Evolutionary conservation across 371 early-diverging fungal species (phyloP).

Genomic region (Apophysomyces trapeziformis): DNA sequence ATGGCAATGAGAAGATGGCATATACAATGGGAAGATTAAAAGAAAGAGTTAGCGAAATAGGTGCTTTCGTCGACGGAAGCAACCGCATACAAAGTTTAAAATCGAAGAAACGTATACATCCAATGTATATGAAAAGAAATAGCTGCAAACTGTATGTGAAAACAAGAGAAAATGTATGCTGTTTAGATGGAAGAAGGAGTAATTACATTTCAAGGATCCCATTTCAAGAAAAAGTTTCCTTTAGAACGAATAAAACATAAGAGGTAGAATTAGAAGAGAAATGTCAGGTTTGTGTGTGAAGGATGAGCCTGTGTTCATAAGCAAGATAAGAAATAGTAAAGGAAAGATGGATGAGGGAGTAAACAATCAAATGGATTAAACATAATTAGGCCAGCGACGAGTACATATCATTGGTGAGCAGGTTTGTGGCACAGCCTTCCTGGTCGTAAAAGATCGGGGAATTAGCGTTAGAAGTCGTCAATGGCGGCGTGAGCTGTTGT

Average conservation of each 20-base stretch:
- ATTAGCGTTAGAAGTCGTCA: slow-evolving; percentile 26
- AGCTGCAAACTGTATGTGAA: background rate
- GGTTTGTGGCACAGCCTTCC: slow-evolving; percentile 7
- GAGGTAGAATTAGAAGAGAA: too few relatives aligned
- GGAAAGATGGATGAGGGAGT: background rate
- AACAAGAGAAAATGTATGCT: slow-evolving; percentile 2
- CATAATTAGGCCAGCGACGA: slow-evolving; percentile 8
- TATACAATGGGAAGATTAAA: background rate
- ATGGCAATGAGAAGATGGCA: background rate
- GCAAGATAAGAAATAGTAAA: background rate
- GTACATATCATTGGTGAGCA: slow-evolving; percentile 4
- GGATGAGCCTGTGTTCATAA: slow-evolving; percentile 2
- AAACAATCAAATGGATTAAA: background rate
- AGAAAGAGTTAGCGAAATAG: background rate
- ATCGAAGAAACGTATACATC: background rate
- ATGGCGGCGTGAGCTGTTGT: slow-evolving; percentile 34
- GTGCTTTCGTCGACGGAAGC: slow-evolving; percentile 5
- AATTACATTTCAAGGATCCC: slow-evolving; percentile 5
- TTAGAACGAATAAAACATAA: slow-evolving; percentile 8
- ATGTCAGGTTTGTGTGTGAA: background rate
- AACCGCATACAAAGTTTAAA: slow-evolving; percentile 2
- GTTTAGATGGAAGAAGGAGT: slow-evolving; percentile 3
- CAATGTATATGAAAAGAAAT: slow-evolving; percentile 3
- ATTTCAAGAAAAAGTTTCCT: background rate
- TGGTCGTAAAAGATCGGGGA: slow-evolving; percentile 3